Evolutionary conservation across 345 rosid species (phyloP).

Genomic region (Gossypium herbaceum): DNA sequence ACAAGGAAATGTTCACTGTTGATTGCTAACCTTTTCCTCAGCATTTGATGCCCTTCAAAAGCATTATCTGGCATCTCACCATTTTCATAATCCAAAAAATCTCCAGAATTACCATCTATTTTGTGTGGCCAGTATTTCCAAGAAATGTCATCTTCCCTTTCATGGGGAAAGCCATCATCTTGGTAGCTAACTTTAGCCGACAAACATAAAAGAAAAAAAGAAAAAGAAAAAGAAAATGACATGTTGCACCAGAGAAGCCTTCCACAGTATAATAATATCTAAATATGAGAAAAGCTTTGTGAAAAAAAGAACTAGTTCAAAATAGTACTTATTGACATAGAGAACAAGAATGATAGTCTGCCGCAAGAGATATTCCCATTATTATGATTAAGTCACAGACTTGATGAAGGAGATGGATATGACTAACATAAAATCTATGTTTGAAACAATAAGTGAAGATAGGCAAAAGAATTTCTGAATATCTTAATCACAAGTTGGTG

Average conservation of each 20-base stretch:
- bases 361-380: too few species aligned
- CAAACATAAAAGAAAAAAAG: neutral
- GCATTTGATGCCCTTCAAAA: conserved; percentile 30
- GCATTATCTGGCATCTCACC: conserved; percentile 31
- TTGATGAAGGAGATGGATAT: conserved; percentile 13
- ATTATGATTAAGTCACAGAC: neutral
- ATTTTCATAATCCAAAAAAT: conserved; percentile 30
- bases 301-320: neutral
- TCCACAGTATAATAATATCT: neutral
- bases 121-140: conserved; percentile 36
- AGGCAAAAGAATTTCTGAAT: conserved; percentile 10
- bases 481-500: conserved; percentile 16
- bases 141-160: conserved; percentile 27
- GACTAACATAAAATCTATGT: neutral
- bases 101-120: conserved; percentile 29
- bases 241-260: neutral
- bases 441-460: neutral
- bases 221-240: neutral
- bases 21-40: conserved; percentile 45
- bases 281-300: neutral
- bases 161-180: conserved; percentile 32
- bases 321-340: neutral
- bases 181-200: conserved; percentile 33
- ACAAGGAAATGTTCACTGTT: conserved; percentile 17
- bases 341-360: neutral